Evolutionary conservation across 371 early-diverging fungal genomes (phyloP).

Genomic region (Nematocida minor): DNA sequence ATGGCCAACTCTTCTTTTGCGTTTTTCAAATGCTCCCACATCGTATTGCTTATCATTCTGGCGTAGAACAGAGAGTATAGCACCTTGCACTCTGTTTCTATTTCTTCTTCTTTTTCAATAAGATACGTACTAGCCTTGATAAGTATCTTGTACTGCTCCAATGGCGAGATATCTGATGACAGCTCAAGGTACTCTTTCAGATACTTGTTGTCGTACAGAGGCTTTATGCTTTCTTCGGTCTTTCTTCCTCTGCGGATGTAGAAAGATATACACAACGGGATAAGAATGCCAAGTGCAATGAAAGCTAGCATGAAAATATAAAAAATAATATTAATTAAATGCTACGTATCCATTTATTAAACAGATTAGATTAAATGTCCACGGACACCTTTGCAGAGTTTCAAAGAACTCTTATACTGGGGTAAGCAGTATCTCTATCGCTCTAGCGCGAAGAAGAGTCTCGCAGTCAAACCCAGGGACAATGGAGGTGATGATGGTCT

Average conservation of each 20-base stretch:
- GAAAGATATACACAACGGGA: neutral
- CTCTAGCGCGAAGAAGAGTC: slow-evolving; percentile 3
- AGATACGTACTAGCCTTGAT: slow-evolving; percentile 13
- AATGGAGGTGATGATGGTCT: slow-evolving; percentile 8
- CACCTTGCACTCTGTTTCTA: slow-evolving; percentile 18
- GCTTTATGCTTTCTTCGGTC: neutral
- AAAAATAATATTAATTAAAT: slow-evolving; percentile 4
- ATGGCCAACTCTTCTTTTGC: slow-evolving; percentile 20
- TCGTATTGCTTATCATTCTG: slow-evolving; percentile 23
- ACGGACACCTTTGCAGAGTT: neutral
- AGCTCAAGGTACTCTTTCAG: slow-evolving; percentile 28
- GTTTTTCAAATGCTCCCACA: slow-evolving; percentile 35
- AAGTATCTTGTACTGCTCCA: slow-evolving; percentile 27
- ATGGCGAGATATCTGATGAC: neutral
- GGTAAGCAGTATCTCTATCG: slow-evolving; percentile 33
- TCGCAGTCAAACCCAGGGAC: slow-evolving; percentile 33
- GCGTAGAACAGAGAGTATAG: slow-evolving; percentile 28
- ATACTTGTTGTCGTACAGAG: slow-evolving; percentile 31
- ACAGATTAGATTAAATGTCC: neutral
- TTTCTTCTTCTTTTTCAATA: slow-evolving; percentile 29
- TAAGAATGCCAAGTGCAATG: slow-evolving; percentile 21
- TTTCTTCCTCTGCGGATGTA: slow-evolving; percentile 23
- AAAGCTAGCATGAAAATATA: slow-evolving; percentile 39
- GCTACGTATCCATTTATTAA: too few species aligned
- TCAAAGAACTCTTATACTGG: neutral